Percentiles rank a stretch among this genome's conserved stretches.
Evolutionary conservation across 176 grass and related monocot species (phyloP).

Genomic region (Tillandsia leiboldiana): DNA sequence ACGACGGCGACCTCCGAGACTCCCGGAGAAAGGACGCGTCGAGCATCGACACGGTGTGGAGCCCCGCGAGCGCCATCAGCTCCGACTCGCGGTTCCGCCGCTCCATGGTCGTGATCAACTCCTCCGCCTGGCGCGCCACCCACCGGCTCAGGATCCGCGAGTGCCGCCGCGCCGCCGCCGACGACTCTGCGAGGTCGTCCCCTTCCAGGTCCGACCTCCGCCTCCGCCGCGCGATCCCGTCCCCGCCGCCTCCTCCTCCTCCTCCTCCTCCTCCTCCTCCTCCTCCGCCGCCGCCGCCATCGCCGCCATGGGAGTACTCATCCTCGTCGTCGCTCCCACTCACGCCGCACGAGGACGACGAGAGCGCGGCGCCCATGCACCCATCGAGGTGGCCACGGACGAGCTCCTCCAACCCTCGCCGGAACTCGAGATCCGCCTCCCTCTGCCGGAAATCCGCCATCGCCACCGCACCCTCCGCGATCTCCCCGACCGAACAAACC

Average conservation of each 20-base stretch:
- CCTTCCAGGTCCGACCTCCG: slow-evolving; percentile 16
- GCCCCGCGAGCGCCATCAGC: slow-evolving; percentile 72
- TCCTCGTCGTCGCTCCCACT: slow-evolving; percentile 7
- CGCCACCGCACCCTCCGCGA: neutral
- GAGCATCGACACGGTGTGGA: slow-evolving; percentile 84
- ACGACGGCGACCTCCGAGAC: slow-evolving; percentile 9
- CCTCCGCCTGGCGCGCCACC: slow-evolving; percentile 94
- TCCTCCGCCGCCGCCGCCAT: slow-evolving; percentile 4
- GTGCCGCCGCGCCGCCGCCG: slow-evolving; percentile 29
- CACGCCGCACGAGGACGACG: slow-evolving; percentile 51
- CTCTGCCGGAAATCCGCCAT: slow-evolving; percentile 58
- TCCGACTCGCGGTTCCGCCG: slow-evolving; percentile 72
- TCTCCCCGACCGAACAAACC: neutral
- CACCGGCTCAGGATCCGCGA: slow-evolving; percentile 77
- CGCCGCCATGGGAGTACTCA: slow-evolving; percentile 5
- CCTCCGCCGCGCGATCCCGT: slow-evolving; percentile 28
- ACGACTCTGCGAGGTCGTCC: slow-evolving; percentile 21
- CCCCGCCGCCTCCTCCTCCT: slow-evolving; percentile 30
- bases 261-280: slow-evolving; percentile 7
- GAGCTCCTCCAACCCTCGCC: slow-evolving; percentile 93
- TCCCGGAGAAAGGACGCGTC: slow-evolving; percentile 63
- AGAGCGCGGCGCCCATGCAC: slow-evolving; percentile 48
- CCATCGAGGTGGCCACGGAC: slow-evolving; percentile 92
- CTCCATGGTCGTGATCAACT: slow-evolving; percentile 95
- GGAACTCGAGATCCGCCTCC: slow-evolving; percentile 68